Percentiles rank a stretch among this genome's conserved stretches.
Conservation (phyloP, 2,329 filamentous ascomycete species). For the Fusarium longipes region DNA sequence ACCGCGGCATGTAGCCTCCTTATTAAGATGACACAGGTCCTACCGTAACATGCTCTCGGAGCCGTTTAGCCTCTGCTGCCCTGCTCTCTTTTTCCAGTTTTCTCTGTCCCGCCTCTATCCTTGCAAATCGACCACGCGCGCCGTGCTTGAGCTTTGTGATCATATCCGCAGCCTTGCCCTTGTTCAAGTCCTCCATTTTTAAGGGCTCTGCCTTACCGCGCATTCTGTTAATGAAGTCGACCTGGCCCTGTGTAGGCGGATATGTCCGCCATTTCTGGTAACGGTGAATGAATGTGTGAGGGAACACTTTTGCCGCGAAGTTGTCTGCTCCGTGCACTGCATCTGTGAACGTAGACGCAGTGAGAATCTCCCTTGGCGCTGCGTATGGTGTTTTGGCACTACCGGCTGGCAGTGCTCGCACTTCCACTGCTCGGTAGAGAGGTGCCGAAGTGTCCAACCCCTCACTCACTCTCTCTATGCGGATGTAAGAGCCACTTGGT, state of each 20-base stretch:
- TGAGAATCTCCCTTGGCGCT: constrained; percentile 74
- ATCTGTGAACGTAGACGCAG: constrained; percentile 73
- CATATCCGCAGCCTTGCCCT: constrained; percentile 87
- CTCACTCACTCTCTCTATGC: constrained; percentile 58
- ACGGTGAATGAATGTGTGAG: constrained; percentile 73
- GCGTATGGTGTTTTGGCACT: constrained; percentile 70
- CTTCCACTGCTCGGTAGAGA: constrained; percentile 59
- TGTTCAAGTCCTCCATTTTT: constrained; percentile 69
- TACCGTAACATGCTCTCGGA: constrained; percentile 65
- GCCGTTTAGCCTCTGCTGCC: constrained; percentile 54
- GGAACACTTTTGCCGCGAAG: constrained; percentile 75
- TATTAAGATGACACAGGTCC: constrained; percentile 57
- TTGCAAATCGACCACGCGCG: constrained; percentile 72
- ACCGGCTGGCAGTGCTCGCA: constrained; percentile 59
- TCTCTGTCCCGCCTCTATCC: constrained; percentile 63
- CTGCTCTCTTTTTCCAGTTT: constrained; percentile 56
- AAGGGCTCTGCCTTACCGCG: constrained; percentile 65
- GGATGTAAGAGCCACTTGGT: constrained; percentile 70
- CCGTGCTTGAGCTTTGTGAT: constrained; percentile 93
- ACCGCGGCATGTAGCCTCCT: constrained; percentile 7
- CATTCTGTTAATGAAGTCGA: constrained; percentile 76
- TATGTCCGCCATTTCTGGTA: constrained; percentile 75
- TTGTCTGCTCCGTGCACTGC: constrained; percentile 89
- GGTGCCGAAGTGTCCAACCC: constrained; percentile 41
- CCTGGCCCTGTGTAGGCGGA: constrained; percentile 72